Evolutionary conservation across 768 basidiomycete genomes (phyloP).

Genomic region (Termitomyces sp.): DNA sequence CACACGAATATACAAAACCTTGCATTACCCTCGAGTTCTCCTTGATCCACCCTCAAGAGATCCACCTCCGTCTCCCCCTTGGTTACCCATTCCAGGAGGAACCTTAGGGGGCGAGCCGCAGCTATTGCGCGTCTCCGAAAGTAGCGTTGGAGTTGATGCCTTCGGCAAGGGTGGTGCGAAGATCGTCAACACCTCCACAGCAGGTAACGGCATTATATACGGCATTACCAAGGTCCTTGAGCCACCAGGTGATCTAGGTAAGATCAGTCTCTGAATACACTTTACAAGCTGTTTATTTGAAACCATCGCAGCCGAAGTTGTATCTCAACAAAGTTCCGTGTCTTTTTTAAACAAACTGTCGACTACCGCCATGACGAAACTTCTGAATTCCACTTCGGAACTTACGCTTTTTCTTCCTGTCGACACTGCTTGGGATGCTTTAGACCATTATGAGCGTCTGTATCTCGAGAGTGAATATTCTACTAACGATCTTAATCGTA

Average conservation of each 20-base stretch:
- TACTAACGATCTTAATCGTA: conserved; percentile 69
- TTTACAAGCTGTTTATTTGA: conserved; percentile 4
- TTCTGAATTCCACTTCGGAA: conserved; percentile 65
- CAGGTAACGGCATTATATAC: conserved; percentile 74
- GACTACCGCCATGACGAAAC: conserved; percentile 49
- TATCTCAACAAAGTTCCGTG: conserved; percentile 56
- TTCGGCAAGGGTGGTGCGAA: conserved; percentile 72
- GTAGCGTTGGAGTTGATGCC: conserved; percentile 73
- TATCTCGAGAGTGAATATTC: conserved; percentile 92
- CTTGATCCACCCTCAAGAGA: conserved; percentile 60
- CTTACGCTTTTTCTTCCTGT: conserved; percentile 89
- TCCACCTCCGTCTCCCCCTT: conserved; percentile 76
- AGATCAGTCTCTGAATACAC: conserved; percentile 21
- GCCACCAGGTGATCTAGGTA: conserved; percentile 73
- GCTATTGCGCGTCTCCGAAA: conserved; percentile 61
- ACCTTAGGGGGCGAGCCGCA: conserved; percentile 81
- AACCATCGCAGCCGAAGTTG: conserved; percentile 48
- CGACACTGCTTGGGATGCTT: conserved; percentile 76
- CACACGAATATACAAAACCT: conserved; percentile 48
- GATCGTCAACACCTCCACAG: conserved; percentile 56
- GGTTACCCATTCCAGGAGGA: conserved; percentile 83
- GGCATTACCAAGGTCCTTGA: conserved; percentile 74
- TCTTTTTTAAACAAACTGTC: conserved; percentile 77
- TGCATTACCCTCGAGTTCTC: conserved; percentile 65
- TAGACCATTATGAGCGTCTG: conserved; percentile 74